Evolutionary conservation across 176 grass and related monocot species (phyloP).

Genomic region (Themeda triandra): DNA sequence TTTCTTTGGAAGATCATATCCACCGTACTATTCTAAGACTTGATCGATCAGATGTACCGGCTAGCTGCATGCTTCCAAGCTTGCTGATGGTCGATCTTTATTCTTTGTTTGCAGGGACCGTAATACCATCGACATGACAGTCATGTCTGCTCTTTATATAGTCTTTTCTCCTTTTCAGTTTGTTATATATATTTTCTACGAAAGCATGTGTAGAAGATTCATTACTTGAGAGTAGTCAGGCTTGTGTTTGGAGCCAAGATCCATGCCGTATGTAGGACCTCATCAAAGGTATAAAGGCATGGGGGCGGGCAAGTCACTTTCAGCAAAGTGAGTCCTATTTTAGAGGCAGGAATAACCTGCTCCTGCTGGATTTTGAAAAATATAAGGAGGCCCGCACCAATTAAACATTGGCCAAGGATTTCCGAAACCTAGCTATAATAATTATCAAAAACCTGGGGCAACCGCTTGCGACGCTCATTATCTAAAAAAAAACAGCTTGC

Average conservation of each 20-base stretch:
- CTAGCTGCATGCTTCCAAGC: neutral
- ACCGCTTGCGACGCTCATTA: too few species aligned
- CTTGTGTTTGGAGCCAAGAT: neutral
- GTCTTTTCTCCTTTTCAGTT: neutral
- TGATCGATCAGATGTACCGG: neutral
- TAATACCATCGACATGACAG: neutral
- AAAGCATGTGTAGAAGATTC: constrained; percentile 18
- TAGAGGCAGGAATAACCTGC: neutral
- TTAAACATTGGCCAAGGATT: too few species aligned
- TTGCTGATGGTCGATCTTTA: neutral
- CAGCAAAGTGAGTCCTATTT: neutral
- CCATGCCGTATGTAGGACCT: neutral
- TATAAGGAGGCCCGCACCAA: too few species aligned
- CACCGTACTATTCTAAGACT: constrained; percentile 9
- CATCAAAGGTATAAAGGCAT: neutral
- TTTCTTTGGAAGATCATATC: neutral
- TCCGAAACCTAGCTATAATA: too few species aligned
- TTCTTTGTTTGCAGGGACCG: neutral
- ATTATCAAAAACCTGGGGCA: too few species aligned
- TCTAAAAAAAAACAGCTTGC: too few species aligned
- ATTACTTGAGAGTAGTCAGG: neutral
- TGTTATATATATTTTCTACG: neutral
- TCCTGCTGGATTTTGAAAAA: neutral
- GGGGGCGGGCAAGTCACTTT: neutral
- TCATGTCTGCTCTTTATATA: neutral